Conservation (phyloP, 345 rosid genomes). For the Anacardium occidentale region DNA sequence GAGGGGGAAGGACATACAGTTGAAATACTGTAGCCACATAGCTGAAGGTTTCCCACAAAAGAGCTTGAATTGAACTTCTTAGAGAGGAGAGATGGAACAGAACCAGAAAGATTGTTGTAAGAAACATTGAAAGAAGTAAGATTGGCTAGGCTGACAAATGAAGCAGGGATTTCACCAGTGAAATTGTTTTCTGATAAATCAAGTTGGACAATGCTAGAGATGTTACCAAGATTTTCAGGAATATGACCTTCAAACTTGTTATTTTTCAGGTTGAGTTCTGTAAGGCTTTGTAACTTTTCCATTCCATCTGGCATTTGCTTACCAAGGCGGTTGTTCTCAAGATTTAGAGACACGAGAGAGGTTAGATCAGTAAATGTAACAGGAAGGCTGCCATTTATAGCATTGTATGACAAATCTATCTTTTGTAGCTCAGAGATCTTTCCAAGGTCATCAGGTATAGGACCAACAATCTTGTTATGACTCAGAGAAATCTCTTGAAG, state of each 20-base stretch:
- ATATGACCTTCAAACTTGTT: conserved; percentile 62
- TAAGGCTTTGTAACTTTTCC: conserved; percentile 52
- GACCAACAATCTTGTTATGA: conserved; percentile 60
- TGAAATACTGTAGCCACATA: conserved; percentile 77
- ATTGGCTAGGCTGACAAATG: conserved; percentile 50
- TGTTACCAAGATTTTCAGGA: conserved; percentile 54
- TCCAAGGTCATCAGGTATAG: conserved; percentile 54
- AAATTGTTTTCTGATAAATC: conserved; percentile 73
- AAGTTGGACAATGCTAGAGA: conserved; percentile 49
- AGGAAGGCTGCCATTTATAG: conserved; percentile 72
- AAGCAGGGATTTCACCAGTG: conserved; percentile 65
- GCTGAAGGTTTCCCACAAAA: conserved; percentile 80
- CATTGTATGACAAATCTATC: conserved; percentile 73
- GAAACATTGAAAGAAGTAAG: conserved; percentile 84
- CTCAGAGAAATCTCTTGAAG: conserved; percentile 57
- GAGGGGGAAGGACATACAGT: conserved; percentile 59
- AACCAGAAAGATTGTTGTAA: conserved; percentile 77
- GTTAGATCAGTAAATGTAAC: conserved; percentile 49
- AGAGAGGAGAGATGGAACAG: conserved; percentile 63
- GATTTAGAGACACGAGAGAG: conserved; percentile 53
- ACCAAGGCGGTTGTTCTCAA: conserved; percentile 51
- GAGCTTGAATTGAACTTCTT: conserved; percentile 83
- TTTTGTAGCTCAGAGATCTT: conserved; percentile 44
- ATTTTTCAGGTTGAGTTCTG: conserved; percentile 55
- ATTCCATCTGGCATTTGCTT: conserved; percentile 52